Percentiles rank a stretch among this genome's conserved stretches.
These are phyloP conservation scores for Saccharomyces eubayanus DNA, from an alignment of 805 yeast species.

Conservation along the genomic window DNA sequence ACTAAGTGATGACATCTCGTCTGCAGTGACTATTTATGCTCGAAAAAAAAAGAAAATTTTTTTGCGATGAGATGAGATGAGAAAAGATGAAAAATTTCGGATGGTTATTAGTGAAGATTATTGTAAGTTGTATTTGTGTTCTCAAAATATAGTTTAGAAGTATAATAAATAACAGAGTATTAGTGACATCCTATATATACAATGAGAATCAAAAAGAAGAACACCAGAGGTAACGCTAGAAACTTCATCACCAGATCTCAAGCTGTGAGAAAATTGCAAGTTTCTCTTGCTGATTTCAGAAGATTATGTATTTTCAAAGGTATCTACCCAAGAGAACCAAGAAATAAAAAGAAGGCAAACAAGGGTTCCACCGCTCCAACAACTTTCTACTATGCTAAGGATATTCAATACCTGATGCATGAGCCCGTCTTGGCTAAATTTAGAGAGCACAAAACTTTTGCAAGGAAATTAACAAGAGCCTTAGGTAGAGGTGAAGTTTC, in stretches of 20 bases:
- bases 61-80: conserved; percentile 20
- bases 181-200: background rate
- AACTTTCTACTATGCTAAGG: conserved; percentile 89
- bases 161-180: background rate
- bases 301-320: conserved; percentile 97
- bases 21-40: background rate
- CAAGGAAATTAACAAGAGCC: conserved; percentile 82
- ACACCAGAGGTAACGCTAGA: conserved; percentile 80
- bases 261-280: conserved; percentile 85
- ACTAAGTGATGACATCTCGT: background rate
- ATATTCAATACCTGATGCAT: conserved; percentile 88
- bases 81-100: conserved; percentile 8
- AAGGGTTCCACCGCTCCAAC: conserved; percentile 96
- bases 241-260: conserved; percentile 90
- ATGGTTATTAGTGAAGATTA: background rate
- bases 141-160: background rate
- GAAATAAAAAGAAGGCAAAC: conserved; percentile 92
- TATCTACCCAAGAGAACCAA: conserved; percentile 93
- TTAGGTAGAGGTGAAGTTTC: conserved; percentile 86
- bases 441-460: conserved; percentile 91
- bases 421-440: conserved; percentile 89
- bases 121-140: background rate
- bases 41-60: conserved; percentile 9
- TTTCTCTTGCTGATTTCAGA: conserved; percentile 92
- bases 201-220: conserved; percentile 72